Evolutionary conservation across 2,329 filamentous ascomycete genomes (phyloP).

Genomic region (Stachybotrys elegans): DNA sequence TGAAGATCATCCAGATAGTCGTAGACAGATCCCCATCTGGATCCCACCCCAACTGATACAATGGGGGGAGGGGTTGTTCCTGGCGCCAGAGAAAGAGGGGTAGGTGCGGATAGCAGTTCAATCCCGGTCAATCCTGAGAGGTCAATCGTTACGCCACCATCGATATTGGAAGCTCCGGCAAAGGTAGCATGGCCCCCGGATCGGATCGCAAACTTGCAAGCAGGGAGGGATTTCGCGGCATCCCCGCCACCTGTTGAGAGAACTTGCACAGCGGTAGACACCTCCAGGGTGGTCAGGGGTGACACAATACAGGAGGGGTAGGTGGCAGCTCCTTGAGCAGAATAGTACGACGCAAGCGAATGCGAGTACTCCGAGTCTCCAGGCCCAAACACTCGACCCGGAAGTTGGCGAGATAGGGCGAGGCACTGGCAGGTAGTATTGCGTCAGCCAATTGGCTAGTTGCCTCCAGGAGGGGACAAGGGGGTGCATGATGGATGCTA

Average conservation of each 20-base stretch:
- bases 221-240: not conserved
- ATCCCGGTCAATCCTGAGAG: constrained; percentile 23
- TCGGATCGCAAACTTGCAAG: constrained; percentile 25
- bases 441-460: no score
- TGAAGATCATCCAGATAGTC: not conserved
- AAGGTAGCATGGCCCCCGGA: constrained; percentile 27
- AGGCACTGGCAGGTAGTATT: not conserved
- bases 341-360: not conserved
- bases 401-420: not conserved
- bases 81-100: no score
- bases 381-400: not conserved
- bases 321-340: not conserved
- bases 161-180: constrained; percentile 30
- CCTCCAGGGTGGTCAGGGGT: not conserved
- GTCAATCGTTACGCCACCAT: constrained; percentile 32
- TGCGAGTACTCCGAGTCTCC: not conserved
- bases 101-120: not conserved
- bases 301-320: not conserved
- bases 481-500: no score
- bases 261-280: not conserved
- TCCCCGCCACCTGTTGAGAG: not conserved
- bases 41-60: constrained; percentile 1
- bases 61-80: not conserved
- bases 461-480: no score
- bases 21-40: constrained; percentile 3